These are phyloP conservation scores for Mucor ambiguus DNA, from an alignment of 371 early-diverging fungal species.

Conservation along the genomic window DNA sequence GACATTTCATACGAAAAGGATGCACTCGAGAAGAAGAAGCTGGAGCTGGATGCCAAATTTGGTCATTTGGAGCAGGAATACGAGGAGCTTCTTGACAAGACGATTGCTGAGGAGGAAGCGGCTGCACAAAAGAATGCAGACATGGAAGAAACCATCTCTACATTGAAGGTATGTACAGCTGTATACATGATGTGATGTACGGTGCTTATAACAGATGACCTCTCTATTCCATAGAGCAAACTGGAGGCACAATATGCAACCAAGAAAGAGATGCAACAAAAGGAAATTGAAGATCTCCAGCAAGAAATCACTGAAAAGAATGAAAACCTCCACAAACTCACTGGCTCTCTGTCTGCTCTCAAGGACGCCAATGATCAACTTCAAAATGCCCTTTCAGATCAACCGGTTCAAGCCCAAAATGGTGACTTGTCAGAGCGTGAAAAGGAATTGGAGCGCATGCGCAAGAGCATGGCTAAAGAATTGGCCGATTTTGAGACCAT, in stretches of 20 bases:
- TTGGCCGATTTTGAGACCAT: constrained; percentile 93
- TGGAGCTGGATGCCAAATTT: constrained; percentile 78
- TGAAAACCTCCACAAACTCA: constrained; percentile 71
- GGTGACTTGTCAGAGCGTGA: constrained; percentile 65
- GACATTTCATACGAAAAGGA: constrained; percentile 71
- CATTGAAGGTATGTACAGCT: constrained; percentile 59
- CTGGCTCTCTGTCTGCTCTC: constrained; percentile 47
- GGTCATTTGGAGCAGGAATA: constrained; percentile 83
- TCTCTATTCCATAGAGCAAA: constrained; percentile 47
- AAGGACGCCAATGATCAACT: constrained; percentile 24
- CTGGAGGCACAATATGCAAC: constrained; percentile 63
- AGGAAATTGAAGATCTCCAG: constrained; percentile 79
- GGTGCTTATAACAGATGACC: not conserved
- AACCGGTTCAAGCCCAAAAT: constrained; percentile 25
- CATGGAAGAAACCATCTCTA: constrained; percentile 72
- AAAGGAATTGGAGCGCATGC: constrained; percentile 85
- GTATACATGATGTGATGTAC: not conserved
- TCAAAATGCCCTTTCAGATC: constrained; percentile 31
- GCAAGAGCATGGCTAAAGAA: constrained; percentile 90
- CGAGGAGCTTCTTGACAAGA: constrained; percentile 92
- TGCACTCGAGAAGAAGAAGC: constrained; percentile 59
- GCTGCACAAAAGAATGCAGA: constrained; percentile 60
- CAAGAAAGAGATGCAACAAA: constrained; percentile 64
- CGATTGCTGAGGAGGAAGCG: constrained; percentile 91
- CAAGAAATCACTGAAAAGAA: constrained; percentile 68